Evolutionary conservation across 2,329 filamentous ascomycete genomes (phyloP), one percentile per base, ranked within the genome.

Genomic region (Fusarium heterosporum): DNA sequence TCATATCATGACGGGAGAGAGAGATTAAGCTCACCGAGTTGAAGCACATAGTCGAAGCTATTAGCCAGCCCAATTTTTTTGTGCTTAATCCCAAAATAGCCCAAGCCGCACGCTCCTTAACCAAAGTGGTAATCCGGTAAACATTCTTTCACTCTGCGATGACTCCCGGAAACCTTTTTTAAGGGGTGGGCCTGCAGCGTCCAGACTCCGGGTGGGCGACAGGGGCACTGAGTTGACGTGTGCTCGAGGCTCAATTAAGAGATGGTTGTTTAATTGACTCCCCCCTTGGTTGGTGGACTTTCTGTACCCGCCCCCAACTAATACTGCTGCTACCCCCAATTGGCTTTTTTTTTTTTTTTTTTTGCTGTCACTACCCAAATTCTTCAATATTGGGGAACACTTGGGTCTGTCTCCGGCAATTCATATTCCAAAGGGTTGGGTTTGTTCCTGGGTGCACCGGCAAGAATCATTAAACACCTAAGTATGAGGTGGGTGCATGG

Each of bases 301-400:
- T 72, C 56, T 71, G 52, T 68, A 66, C 55, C 63, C 55, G 53
- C 69, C 69, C 69, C 70, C 69, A 72, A 72, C 39, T 22, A 19
- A 25, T 50, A 57, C 39, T 63, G 39, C 43, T 41, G 30, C 32
- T 30, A 59, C 68, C 64, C 70, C 68, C 70, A 72, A 72, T 51
- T 29, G 30, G 56, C 62, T 61, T 26, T 17, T 46, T 42, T 41
- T 29, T 34, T 25, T 26, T 56, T 61, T 26, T 17, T 46, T 42
- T 41, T 29, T 34, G 28, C 29, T 56, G 36, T 51, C 26, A n/a
- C 40, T 46, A 28, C 42, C 57, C 50, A 47, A 64, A 55, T 64
- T 66, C 55, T 67, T 68, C 41, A 53, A 54, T 67, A 61, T 70
- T 72, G 66, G 70, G 70, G 69, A 61, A 52, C 5, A 4, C 53